These are phyloP conservation scores for Cryphonectria japonica DNA, from an alignment of 2,329 filamentous ascomycete genomes.

Conservation along the genomic window DNA sequence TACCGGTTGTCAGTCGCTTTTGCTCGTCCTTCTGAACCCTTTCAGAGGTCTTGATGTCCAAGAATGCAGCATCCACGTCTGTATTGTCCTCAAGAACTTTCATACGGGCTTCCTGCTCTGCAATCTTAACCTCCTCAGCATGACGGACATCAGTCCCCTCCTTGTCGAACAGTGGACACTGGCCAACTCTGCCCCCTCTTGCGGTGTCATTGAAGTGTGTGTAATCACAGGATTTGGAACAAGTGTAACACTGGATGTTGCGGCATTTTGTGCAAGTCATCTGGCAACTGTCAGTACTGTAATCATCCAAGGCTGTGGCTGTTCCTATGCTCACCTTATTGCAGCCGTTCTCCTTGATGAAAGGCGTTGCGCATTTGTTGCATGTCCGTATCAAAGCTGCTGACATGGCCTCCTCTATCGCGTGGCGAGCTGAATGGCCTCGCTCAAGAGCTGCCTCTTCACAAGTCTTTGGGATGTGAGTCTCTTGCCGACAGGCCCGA, in stretches of 20 bases:
- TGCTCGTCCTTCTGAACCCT: constrained; percentile 50
- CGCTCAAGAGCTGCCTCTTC: constrained; percentile 65
- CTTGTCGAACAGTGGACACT: constrained; percentile 72
- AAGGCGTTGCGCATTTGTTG: constrained; percentile 68
- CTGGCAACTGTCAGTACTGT: constrained; percentile 64
- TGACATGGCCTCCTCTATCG: constrained; percentile 84
- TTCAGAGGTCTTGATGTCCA: constrained; percentile 64
- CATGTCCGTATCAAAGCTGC: constrained; percentile 76
- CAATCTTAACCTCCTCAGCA: constrained; percentile 63
- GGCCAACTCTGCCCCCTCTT: constrained; percentile 52
- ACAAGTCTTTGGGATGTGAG: constrained; percentile 75
- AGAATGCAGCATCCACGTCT: constrained; percentile 56
- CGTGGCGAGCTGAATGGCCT: constrained; percentile 63
- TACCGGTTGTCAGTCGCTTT: constrained; percentile 31
- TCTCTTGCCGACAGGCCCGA: constrained; percentile 67
- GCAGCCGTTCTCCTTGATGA: constrained; percentile 75
- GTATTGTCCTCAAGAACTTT: constrained; percentile 63
- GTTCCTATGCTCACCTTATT: constrained; percentile 19
- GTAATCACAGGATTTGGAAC: constrained; percentile 69
- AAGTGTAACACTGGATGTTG: constrained; percentile 70
- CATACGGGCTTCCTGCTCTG: constrained; percentile 61
- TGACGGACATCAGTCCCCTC: constrained; percentile 58
- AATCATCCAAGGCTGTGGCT: background rate
- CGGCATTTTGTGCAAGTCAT: constrained; percentile 70
- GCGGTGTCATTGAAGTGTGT: constrained; percentile 66